phyloP scores from a whole-genome alignment of 345 rosid species.

The Populus pruinosa region DNA sequence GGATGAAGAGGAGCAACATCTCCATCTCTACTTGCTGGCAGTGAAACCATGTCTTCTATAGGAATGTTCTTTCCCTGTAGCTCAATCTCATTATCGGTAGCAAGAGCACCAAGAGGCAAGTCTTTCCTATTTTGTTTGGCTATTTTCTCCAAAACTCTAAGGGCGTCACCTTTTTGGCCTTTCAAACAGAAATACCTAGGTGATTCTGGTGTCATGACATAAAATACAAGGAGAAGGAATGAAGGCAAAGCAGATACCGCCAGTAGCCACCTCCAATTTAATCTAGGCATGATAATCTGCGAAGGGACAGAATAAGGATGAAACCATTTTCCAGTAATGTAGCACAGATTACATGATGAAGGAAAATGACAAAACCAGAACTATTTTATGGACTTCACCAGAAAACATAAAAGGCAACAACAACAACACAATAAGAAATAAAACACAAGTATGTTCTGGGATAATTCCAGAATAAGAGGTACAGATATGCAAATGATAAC shows the following conservation, averaged over 20 bases:
- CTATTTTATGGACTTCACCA: background rate
- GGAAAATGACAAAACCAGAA: background rate
- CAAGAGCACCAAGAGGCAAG: constrained; percentile 69
- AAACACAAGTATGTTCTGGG: no score
- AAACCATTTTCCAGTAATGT: background rate
- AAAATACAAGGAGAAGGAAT: constrained; percentile 69
- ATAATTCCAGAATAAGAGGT: background rate
- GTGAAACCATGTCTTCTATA: constrained; percentile 42
- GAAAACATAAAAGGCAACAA: background rate
- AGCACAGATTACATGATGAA: background rate
- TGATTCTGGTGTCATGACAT: constrained; percentile 66
- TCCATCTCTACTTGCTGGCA: constrained; percentile 21
- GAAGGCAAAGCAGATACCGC: constrained; percentile 75
- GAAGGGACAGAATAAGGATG: constrained; percentile 46
- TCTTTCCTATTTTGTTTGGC: constrained; percentile 49
- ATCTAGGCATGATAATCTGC: constrained; percentile 80
- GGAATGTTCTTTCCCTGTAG: constrained; percentile 25
- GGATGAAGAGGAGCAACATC: background rate
- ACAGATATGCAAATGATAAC: no score
- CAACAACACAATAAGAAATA: background rate
- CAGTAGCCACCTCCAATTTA: constrained; percentile 96
- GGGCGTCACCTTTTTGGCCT: constrained; percentile 67
- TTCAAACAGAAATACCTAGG: constrained; percentile 76
- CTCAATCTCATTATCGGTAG: constrained; percentile 53
- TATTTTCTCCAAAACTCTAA: constrained; percentile 54